phyloP scores from a whole-genome alignment of 257 asterid species.

The Misopates orontium region DNA sequence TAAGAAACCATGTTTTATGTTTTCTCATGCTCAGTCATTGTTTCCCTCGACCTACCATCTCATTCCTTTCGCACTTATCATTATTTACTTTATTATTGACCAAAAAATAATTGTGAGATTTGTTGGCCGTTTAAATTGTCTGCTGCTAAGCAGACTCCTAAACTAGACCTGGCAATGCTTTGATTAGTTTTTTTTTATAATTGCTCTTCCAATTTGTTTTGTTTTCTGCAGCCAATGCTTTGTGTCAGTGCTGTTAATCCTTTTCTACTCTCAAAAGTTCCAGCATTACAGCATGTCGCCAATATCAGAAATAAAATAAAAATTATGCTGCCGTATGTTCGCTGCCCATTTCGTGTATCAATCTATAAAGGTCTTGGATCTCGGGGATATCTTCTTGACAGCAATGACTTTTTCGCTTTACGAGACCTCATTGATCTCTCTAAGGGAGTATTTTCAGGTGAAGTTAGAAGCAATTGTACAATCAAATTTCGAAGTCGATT shows the following conservation, averaged over 20 bases:
- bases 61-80: not conserved
- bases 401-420: constrained; percentile 84
- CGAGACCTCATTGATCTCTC: constrained; percentile 89
- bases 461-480: constrained; percentile 27
- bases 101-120: not conserved
- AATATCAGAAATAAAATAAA: constrained; percentile 73
- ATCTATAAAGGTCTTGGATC: constrained; percentile 80
- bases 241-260: constrained; percentile 98
- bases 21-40: constrained; percentile 8
- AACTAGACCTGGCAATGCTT: not conserved
- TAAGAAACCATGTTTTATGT: constrained; percentile 16
- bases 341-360: constrained; percentile 74
- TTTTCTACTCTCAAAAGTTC: constrained; percentile 73
- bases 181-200: not conserved
- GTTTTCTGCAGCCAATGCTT: constrained; percentile 88
- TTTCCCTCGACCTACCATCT: not conserved
- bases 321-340: constrained; percentile 75
- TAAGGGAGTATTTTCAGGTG: constrained; percentile 94
- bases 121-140: not conserved
- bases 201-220: constrained; percentile 25
- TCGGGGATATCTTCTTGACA: constrained; percentile 91
- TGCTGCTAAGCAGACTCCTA: constrained; percentile 6
- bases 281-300: constrained; percentile 87
- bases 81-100: constrained; percentile 11
- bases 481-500: constrained; percentile 18